Base-by-base conservation (phyloP, 306 rosid genomes). In the Aeschynomene evenia region DNA sequence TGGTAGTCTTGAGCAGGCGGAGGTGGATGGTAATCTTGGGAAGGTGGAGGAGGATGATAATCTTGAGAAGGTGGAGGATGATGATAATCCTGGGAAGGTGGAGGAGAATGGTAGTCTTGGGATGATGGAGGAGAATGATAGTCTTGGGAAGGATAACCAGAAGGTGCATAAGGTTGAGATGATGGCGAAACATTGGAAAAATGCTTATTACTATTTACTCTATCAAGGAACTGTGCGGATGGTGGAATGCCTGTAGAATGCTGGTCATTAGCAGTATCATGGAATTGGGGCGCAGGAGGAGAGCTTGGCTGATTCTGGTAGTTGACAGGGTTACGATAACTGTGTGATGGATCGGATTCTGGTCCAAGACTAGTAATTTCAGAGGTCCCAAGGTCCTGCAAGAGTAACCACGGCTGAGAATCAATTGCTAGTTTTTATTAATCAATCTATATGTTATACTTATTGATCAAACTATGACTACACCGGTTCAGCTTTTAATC, bases 131-230 rank as follows among this genome's bases (percentile, higher is more conserved):
- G 85, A 26, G 86, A 85, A 49, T 77, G 88, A 57, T 77, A 83
- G 55, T 88, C 92, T 13, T 88, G 96, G 60, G 97, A 78, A 72
- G 87, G 72, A 83, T 80, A 84, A 74, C 70, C 77, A n/a, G 85
- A 66, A 43, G 86, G 77, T 43, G 89, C 80, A 77, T 73, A 89
- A 61, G 91, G 60, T 20, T 75, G 87, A 59, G 91, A 85, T 50
- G 88, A 71, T 49, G 83, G 73, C 42, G 79, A 54, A 73, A 77
- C 71, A 73, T 68, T 62, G n/a, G 89, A 18, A 19, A 85, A 78
- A 77, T 77, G 89, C 54, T 82, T 85, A 66, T 67, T 63, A 58
- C 64, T 53, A 49, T 83, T 79, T 26, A 64, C 84, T 57, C 73
- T 73, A 18, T 86, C 91, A 58, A 54, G 85, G 81, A 82, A 88